These are phyloP conservation scores for Lepidium didymum DNA, from an alignment of 345 rosid genomes.

Conservation along the genomic window DNA sequence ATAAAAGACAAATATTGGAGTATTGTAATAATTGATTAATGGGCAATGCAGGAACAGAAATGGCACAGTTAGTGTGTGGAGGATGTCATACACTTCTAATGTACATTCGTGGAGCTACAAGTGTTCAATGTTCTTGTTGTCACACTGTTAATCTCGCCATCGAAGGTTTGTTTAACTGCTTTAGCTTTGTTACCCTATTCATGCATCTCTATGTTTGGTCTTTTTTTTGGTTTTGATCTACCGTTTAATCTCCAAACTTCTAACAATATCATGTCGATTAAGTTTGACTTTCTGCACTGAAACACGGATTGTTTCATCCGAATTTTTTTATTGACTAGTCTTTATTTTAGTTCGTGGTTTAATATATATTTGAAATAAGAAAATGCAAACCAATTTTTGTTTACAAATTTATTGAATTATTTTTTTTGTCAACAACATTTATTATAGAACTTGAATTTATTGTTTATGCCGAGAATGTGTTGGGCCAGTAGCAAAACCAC, in stretches of 20 bases:
- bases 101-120: slow-evolving; percentile 97
- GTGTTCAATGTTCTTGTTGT: slow-evolving; percentile 97
- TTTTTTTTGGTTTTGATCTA: too few relatives aligned
- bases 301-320: too few relatives aligned
- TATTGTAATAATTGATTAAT: background rate
- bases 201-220: slow-evolving; percentile 1
- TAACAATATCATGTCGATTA: too few relatives aligned
- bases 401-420: too few relatives aligned
- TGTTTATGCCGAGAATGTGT: too few relatives aligned
- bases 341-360: background rate
- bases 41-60: slow-evolving; percentile 71
- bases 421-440: background rate
- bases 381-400: too few relatives aligned
- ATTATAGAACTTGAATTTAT: background rate
- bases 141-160: slow-evolving; percentile 88
- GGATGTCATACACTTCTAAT: slow-evolving; percentile 94
- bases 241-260: too few relatives aligned
- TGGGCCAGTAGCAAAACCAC: too few relatives aligned
- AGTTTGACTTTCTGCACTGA: too few relatives aligned
- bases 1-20: background rate
- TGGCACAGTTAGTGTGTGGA: slow-evolving; percentile 97
- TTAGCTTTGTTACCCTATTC: background rate
- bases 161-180: slow-evolving; percentile 46
- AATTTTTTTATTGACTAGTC: background rate
- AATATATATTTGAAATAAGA: background rate